A percentile compares a stretch with the other conserved stretches of the same genome.
phyloP scores from a whole-genome alignment of 768 basidiomycete species.

The Candolleomyces efflorescens region DNA sequence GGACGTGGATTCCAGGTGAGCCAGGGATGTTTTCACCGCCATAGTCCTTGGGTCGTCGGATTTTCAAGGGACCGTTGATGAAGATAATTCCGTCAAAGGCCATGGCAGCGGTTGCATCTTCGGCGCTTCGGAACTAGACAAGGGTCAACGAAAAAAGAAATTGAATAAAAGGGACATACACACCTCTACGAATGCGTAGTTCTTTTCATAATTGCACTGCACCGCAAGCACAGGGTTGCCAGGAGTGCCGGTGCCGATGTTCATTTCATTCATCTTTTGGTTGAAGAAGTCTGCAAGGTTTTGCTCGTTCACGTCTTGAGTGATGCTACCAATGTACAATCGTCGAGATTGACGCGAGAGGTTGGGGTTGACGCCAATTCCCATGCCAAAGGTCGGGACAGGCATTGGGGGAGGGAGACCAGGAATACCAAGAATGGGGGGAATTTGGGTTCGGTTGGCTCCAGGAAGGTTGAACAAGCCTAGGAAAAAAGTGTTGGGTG shows the following conservation, averaged over 20 bases:
- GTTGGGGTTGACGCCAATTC: constrained; percentile 83
- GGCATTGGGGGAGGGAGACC: constrained; percentile 81
- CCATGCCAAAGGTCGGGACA: constrained; percentile 83
- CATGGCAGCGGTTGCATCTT: constrained; percentile 96
- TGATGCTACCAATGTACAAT: constrained; percentile 96
- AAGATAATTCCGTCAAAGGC: constrained; percentile 97
- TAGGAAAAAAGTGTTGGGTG: constrained; percentile 21
- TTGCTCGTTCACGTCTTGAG: constrained; percentile 90
- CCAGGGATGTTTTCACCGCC: constrained; percentile 65
- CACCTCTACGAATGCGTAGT: constrained; percentile 98
- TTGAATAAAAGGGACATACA: constrained; percentile 12
- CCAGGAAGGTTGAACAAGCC: constrained; percentile 97
- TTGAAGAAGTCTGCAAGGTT: constrained; percentile 95
- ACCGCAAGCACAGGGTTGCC: constrained; percentile 92
- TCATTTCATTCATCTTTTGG: constrained; percentile 90
- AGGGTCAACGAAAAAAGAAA: constrained; percentile 9
- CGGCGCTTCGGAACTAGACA: constrained; percentile 90
- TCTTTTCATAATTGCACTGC: constrained; percentile 98
- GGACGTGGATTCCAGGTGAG: constrained; percentile 72
- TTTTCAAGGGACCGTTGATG: constrained; percentile 92
- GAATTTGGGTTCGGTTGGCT: constrained; percentile 85
- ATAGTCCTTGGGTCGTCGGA: constrained; percentile 97
- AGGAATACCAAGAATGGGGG: constrained; percentile 75
- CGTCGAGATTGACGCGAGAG: constrained; percentile 90
- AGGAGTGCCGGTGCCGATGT: constrained; percentile 75